Evolutionary conservation across 805 yeast species (phyloP).

Genomic region (Metschnikowia peoriensis): DNA sequence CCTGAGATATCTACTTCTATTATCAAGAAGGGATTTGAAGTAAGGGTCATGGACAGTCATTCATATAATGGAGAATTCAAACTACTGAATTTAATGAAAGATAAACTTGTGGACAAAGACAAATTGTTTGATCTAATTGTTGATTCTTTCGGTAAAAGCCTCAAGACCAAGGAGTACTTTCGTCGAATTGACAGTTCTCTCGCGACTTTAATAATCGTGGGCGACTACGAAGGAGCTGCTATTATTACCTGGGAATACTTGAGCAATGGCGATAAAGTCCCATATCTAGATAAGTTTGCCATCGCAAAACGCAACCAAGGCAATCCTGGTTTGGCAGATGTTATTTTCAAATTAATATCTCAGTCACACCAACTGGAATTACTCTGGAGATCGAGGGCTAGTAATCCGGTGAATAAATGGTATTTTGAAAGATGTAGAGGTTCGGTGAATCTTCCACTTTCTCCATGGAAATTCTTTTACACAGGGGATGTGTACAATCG

Average conservation of each 20-base stretch:
- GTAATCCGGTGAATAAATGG: constrained; percentile 96
- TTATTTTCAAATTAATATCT: constrained; percentile 78
- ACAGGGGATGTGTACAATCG: constrained; percentile 41
- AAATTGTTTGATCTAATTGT: constrained; percentile 64
- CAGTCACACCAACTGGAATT: constrained; percentile 68
- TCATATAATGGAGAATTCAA: constrained; percentile 36
- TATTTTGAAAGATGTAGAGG: constrained; percentile 89
- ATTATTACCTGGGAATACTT: constrained; percentile 76
- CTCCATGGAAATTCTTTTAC: constrained; percentile 42
- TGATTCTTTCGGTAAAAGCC: constrained; percentile 69
- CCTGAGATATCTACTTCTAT: constrained; percentile 76
- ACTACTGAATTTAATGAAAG: constrained; percentile 35
- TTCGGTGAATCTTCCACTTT: constrained; percentile 40
- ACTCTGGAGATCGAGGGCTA: constrained; percentile 85
- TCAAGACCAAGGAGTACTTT: constrained; percentile 69
- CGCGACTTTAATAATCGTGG: constrained; percentile 80
- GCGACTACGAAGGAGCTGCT: constrained; percentile 95
- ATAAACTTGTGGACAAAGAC: constrained; percentile 48
- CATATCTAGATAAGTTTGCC: constrained; percentile 93
- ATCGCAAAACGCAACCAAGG: constrained; percentile 84
- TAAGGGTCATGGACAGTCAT: constrained; percentile 39
- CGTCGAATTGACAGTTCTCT: constrained; percentile 60
- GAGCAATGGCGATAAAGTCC: constrained; percentile 39
- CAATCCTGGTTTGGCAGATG: constrained; percentile 88
- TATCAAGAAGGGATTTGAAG: constrained; percentile 69